Evolutionary conservation across 805 yeast genomes (phyloP), one percentile per base, ranked within the genome.

Genomic region (Candida odintsovae): DNA sequence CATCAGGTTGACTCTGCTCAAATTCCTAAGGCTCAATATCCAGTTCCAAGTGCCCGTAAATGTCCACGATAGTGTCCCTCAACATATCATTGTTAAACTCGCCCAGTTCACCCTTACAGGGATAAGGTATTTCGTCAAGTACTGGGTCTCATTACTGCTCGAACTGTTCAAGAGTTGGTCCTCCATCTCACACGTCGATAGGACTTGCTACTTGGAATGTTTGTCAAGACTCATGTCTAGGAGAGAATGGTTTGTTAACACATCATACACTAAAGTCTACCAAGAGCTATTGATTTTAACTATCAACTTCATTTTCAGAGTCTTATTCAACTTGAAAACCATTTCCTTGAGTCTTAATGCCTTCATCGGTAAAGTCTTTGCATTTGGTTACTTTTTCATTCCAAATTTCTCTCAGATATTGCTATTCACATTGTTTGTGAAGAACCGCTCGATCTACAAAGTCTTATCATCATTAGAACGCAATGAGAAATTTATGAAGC

Each of bases 331-430:
- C 13, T 19, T 54, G 41, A 57, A 57, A 43, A 46, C 46, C 2
- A 19, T 47, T 6, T 47, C 61, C 3, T 39, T 54, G 2, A 42
- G 53, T 5, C 23, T 56, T 11, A 56, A 49, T 40, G 59, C 86
- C 2, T 81, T 82, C 50, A 68, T 78, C 21, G 87, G 87, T 1
- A 82, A 82, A 59, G 70, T 78, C 2, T 80, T 81, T 63, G 83
- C 85, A 0, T 72, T 72, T 55, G 57, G 77, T 12, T 82, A 73
- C 49, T 71, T 76, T 54, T 59, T 71, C 45, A 55, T 82, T 4
- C 75, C 76, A 1, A 62, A 72, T 16, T 77, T 78, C 15, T 70
- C 78, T 18, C 67, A 67, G 41, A 80, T 83, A 1, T 59, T 82
- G 35, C 58, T 80, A 40, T 82, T 82, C 51, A 57, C 81, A 19